phyloP scores from a whole-genome alignment of 495 filamentous ascomycete genomes.

The Trichoderma gamsii region DNA sequence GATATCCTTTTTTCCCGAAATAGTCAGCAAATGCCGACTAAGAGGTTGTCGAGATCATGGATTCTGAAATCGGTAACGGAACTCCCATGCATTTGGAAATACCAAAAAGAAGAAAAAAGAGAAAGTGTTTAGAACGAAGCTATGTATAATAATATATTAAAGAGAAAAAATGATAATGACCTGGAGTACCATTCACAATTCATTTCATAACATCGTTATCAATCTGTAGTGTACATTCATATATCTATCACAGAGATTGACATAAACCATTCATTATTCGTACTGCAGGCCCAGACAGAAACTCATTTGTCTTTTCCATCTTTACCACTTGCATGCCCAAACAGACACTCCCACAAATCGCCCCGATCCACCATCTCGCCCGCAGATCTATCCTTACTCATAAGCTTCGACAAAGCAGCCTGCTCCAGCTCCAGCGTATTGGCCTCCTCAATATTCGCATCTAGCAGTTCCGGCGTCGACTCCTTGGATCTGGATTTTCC shows the following conservation, averaged over 20 bases:
- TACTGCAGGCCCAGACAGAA: slow-evolving; percentile 57
- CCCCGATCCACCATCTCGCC: slow-evolving; percentile 75
- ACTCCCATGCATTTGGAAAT: neutral
- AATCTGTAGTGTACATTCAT: too few species aligned
- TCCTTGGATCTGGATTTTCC: slow-evolving; percentile 29
- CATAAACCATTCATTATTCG: neutral
- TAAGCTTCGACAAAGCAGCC: slow-evolving; percentile 56
- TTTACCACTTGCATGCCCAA: slow-evolving; percentile 49
- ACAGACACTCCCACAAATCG: slow-evolving; percentile 87
- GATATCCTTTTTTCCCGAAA: neutral
- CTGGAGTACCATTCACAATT: neutral
- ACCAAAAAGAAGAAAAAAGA: neutral
- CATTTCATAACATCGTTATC: neutral
- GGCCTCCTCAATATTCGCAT: slow-evolving; percentile 67
- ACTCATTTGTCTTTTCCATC: neutral
- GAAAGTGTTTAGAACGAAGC: neutral
- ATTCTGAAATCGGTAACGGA: neutral
- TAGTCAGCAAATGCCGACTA: neutral
- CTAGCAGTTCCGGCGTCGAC: slow-evolving; percentile 29
- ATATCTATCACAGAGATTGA: too few species aligned
- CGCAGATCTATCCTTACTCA: slow-evolving; percentile 61
- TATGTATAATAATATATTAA: neutral
- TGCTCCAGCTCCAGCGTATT: slow-evolving; percentile 77
- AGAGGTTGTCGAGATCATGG: neutral
- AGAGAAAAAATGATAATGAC: slow-evolving; percentile 1